Evolutionary conservation across 2,329 filamentous ascomycete genomes (phyloP).

Genomic region (Trichoderma semiorbis): DNA sequence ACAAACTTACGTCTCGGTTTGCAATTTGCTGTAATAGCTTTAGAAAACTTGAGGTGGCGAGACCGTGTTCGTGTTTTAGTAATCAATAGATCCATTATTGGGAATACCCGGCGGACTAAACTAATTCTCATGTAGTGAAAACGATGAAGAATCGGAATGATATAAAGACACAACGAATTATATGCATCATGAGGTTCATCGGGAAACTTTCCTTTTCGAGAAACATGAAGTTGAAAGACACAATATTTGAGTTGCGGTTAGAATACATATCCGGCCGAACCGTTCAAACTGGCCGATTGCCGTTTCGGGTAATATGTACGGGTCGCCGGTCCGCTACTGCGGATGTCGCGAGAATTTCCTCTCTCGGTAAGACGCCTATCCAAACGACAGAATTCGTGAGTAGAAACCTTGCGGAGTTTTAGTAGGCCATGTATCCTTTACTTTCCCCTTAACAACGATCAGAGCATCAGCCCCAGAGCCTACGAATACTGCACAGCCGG

Average conservation of each 20-base stretch:
- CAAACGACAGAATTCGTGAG: background rate
- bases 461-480: background rate
- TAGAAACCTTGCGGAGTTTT: background rate
- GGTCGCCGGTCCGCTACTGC: background rate
- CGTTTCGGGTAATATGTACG: background rate
- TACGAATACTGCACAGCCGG: background rate
- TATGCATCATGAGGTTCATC: background rate
- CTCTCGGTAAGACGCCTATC: background rate
- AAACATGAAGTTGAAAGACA: background rate
- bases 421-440: background rate
- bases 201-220: background rate
- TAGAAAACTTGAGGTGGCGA: background rate
- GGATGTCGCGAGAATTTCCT: background rate
- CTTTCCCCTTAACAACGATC: background rate
- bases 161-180: background rate
- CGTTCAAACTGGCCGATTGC: background rate
- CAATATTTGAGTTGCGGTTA: background rate
- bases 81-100: background rate
- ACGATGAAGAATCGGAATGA: background rate
- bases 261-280: background rate
- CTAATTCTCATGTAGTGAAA: background rate
- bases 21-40: background rate
- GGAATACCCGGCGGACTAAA: background rate
- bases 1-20: background rate
- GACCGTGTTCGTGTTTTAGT: background rate